A percentile compares a stretch with the other conserved stretches of the same genome.
Conservation (phyloP, 176 grass and related monocot species). For the Oryza nivara region DNA sequence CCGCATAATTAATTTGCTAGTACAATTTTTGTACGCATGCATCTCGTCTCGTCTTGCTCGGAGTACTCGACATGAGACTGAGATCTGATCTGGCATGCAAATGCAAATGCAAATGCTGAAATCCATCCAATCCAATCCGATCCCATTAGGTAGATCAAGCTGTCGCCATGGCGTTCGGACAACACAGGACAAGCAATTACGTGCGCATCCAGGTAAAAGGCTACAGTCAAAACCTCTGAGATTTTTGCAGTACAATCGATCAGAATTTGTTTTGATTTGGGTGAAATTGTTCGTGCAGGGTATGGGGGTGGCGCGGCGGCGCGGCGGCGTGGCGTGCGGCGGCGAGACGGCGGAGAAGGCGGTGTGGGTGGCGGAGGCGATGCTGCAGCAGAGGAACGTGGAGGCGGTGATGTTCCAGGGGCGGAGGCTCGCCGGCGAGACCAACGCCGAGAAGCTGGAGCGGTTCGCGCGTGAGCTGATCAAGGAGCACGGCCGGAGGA, state of each 20-base stretch:
- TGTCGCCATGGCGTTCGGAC: slow-evolving; percentile 95
- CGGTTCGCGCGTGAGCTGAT: slow-evolving; percentile 73
- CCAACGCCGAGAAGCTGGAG: slow-evolving; percentile 84
- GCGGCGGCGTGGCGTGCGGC: slow-evolving; percentile 8
- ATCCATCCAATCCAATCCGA: not conserved
- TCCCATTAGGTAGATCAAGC: slow-evolving; percentile 84
- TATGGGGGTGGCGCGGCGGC: slow-evolving; percentile 26
- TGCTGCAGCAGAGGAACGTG: slow-evolving; percentile 77
- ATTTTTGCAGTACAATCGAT: not conserved
- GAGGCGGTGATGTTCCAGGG: slow-evolving; percentile 83
- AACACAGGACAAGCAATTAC: slow-evolving; percentile 82
- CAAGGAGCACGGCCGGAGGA: slow-evolving; percentile 64
- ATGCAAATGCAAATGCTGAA: not conserved
- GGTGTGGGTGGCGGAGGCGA: slow-evolving; percentile 52
- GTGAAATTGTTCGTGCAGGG: slow-evolving; percentile 30
- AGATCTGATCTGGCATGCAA: slow-evolving; percentile 1
- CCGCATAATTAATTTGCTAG: not conserved
- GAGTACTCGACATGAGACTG: not conserved
- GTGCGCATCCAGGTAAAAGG: slow-evolving; percentile 76
- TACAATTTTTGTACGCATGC: not conserved
- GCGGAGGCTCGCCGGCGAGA: slow-evolving; percentile 67
- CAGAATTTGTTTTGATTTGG: not conserved
- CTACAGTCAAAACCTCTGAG: not conserved
- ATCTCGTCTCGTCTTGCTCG: not conserved
- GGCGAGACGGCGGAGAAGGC: slow-evolving; percentile 27